phyloP scores from a whole-genome alignment of 108 stramenopile species.

The Stephanodiscus triporus region DNA sequence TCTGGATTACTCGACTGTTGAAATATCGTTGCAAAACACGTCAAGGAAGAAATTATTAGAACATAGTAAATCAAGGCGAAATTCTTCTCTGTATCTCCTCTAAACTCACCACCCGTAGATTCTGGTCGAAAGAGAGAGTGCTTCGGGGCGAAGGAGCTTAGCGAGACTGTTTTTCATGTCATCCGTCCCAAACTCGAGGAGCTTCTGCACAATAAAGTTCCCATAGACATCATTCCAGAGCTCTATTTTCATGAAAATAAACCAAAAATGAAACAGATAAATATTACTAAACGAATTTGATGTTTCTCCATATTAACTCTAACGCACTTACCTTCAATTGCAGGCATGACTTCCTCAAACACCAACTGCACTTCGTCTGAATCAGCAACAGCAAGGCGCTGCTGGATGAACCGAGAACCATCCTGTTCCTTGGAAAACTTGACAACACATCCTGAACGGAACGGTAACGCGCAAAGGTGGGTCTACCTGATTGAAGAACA shows the following conservation, averaged over 20 bases:
- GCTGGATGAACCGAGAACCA: constrained; percentile 94
- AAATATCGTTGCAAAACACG: background rate
- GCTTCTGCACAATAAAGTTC: constrained; percentile 94
- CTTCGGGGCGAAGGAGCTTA: constrained; percentile 57
- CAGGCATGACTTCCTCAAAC: constrained; percentile 72
- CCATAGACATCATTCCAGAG: constrained; percentile 87
- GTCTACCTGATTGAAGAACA: background rate
- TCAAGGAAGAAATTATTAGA: background rate
- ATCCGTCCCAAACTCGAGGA: constrained; percentile 84
- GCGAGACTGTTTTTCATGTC: constrained; percentile 65
- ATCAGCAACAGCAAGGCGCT: constrained; percentile 78
- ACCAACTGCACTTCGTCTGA: constrained; percentile 71
- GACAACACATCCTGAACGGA: constrained; percentile 58
- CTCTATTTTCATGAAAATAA: background rate
- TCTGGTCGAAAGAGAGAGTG: constrained; percentile 67
- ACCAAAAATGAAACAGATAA: background rate
- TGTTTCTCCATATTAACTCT: no score
- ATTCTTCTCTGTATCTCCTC: background rate
- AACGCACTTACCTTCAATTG: constrained; percentile 31
- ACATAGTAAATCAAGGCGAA: background rate
- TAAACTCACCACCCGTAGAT: constrained; percentile 80
- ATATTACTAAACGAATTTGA: no score
- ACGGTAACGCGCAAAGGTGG: no score
- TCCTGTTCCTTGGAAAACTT: constrained; percentile 94
- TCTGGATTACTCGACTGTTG: constrained; percentile 90